Base-by-base conservation (phyloP, 495 filamentous ascomycete genomes). In the Penicillium coffeae region DNA sequence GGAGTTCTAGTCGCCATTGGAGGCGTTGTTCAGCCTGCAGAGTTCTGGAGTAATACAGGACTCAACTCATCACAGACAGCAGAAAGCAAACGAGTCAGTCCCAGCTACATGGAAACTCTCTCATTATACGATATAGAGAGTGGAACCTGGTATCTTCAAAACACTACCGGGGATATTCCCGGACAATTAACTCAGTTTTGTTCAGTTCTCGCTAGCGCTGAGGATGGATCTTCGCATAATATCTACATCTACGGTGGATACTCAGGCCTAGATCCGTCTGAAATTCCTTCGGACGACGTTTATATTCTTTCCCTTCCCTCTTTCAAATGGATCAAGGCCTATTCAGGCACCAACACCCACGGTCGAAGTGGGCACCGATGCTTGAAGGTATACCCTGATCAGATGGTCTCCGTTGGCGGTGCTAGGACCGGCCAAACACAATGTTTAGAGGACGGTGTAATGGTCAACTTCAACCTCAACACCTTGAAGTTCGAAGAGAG, bases 241-340 rank as follows among this genome's bases (percentile, higher is more conserved):
- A 86, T 90, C 45, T 90, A 89, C 58, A 84, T 84, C 50, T 90
- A 90, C 51, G 86, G 86, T 15, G 86, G 86, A 2, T 85, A 80
- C 48, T 62, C 81, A 39, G 83, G 81, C 0, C 38, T 80, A 13
- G 37, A 71, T 9, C 22, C 53, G 1, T 42, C 52, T 2, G 22
- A 57, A 9, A 49, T 52, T 9, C 76, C 72, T 33, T 79, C 65
- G 9, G 85, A 88, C 52, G 82, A 88, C 42, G 82, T 90, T 12
- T 90, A 85, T 63, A 77, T 90, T 10, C 59, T 92, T 20, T 88
- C 86, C 0, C 60, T 91, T 13, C 88, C 88, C 0, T 81, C 85
- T 0, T 91, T 92, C 62, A 80, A 68, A n/a, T 92, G 88, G 88
- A 79, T 79, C 30, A 78, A 80, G 54, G 72, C 83, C 10, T 73